Evolutionary conservation across 2,329 filamentous ascomycete species (phyloP).

Genomic region (Nemania sp.): DNA sequence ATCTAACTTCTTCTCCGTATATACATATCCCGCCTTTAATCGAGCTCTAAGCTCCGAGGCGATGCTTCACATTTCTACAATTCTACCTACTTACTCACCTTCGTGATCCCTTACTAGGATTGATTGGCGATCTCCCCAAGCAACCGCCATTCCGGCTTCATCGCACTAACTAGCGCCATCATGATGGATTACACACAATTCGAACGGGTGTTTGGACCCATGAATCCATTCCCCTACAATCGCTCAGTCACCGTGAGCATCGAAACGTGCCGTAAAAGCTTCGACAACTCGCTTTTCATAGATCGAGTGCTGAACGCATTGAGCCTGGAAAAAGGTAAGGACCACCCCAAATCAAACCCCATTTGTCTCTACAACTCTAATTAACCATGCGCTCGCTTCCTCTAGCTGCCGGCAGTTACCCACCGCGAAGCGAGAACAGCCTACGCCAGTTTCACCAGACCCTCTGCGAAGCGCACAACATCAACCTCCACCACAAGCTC

Average conservation of each 20-base stretch:
- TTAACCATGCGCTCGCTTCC: background rate
- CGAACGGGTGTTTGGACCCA: constrained; percentile 73
- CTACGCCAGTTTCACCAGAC: constrained; percentile 77
- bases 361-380: background rate
- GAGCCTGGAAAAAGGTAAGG: constrained; percentile 74
- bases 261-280: constrained; percentile 72
- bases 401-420: constrained; percentile 72
- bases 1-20: background rate
- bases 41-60: constrained; percentile 1
- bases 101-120: background rate
- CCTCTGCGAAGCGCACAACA: constrained; percentile 70
- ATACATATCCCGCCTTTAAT: background rate
- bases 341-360: background rate
- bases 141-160: background rate
- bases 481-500: constrained; percentile 81
- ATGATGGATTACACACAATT: constrained; percentile 77
- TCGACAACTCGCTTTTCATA: constrained; percentile 80
- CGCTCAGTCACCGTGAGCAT: constrained; percentile 72
- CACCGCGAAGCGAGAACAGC: constrained; percentile 75
- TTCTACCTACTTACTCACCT: too few relatives aligned
- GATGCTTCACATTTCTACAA: constrained; percentile 15
- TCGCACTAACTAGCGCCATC: background rate
- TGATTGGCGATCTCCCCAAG: constrained; percentile 1
- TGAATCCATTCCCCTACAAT: constrained; percentile 71
- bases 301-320: constrained; percentile 80